These are phyloP conservation scores for Venturia aucupariae DNA, from an alignment of 2,329 filamentous ascomycete genomes.

Conservation along the genomic window DNA sequence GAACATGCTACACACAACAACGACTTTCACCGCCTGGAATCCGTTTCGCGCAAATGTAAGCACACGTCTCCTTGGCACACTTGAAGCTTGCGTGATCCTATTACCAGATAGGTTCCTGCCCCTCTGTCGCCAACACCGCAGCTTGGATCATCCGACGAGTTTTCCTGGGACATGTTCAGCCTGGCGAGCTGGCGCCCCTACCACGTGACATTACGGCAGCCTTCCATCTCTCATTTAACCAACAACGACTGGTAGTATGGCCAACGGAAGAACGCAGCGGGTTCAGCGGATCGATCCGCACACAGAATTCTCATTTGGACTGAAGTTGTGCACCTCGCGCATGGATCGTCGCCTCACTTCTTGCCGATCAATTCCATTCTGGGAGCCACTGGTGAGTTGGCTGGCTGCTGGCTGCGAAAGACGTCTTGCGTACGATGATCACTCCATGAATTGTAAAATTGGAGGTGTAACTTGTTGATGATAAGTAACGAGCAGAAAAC, in stretches of 20 bases:
- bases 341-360: conserved; percentile 5
- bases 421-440: not conserved
- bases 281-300: not conserved
- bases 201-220: not conserved
- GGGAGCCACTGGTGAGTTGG: not conserved
- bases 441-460: not conserved
- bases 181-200: not conserved
- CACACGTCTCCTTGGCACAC: not conserved
- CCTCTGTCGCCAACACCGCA: not conserved
- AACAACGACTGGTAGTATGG: not conserved
- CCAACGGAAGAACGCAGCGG: not conserved
- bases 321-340: not conserved
- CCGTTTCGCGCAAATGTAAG: not conserved
- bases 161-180: not conserved
- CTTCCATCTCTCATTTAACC: not conserved
- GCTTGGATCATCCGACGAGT: not conserved
- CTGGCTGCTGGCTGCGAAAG: not conserved
- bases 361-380: not conserved
- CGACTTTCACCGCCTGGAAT: not conserved
- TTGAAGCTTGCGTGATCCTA: not conserved
- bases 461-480: not conserved
- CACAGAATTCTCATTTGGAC: not conserved
- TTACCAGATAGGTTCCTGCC: not conserved
- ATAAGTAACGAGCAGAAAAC: not conserved
- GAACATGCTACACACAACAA: not conserved